Base-by-base conservation (phyloP, 805 yeast genomes). In the Candida tibetensis region DNA sequence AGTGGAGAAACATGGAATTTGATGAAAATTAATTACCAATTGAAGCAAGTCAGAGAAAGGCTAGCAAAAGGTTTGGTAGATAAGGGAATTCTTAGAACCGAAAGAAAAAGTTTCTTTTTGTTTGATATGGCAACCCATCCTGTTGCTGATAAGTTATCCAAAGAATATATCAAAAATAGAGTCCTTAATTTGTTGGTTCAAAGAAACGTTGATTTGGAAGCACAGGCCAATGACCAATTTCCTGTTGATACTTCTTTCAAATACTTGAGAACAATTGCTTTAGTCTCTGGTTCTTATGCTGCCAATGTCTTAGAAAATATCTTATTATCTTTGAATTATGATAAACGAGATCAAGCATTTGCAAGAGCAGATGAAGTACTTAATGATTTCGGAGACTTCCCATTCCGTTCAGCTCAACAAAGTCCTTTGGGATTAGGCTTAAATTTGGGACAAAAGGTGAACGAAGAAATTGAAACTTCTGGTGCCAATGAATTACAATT, bases 101-200 rank as follows among this genome's bases (percentile, higher is more conserved):
- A 93, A 64, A 80, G 95, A 62, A 88, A 90, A 60, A 93, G 88
- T 66, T 93, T 93, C 59, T 79, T 93, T 54, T 69, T 93, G 37
- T 93, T 93, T 53, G 99, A 93, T 62, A 93, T 93, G 97, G 96
- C 99, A 21, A 93, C 99, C 6, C 99, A 95, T 63, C 99, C 99
- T 5, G 78, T 93, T 10, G 83, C 90, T 22, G 99, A 93, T 62
- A 75, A 83, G 30, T 69, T 79, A 47, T 81, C 95, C 34, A 93
- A 93, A 64, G 95, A 87, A 49, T 80, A 81, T 39, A 76, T 93
- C 40, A 80, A 81, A 40, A 73, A 79, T 42, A 77, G 97, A 52
- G 78, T 88, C 18, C 67, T 89, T 45, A 73, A 76, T 31, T 58
- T 88, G 34, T 71, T 93, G 50, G 79, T 87, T 5, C 71, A 82